phyloP scores from a whole-genome alignment of 2,329 filamentous ascomycete species.

The Colletotrichum gloeosporioides region DNA sequence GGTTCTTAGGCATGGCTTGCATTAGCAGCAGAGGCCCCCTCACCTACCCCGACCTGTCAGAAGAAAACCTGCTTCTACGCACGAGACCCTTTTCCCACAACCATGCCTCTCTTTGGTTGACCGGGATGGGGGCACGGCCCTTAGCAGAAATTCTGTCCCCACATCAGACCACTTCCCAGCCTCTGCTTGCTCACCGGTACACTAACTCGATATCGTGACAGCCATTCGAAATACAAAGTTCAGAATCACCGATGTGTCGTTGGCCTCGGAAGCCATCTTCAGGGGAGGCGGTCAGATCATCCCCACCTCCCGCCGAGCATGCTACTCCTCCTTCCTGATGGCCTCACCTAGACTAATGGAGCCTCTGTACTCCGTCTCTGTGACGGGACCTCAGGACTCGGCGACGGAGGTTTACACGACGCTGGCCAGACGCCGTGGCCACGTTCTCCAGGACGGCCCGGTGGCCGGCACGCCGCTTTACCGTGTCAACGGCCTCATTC shows the following conservation, averaged over 20 bases:
- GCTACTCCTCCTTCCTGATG: conserved; percentile 97
- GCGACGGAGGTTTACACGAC: conserved; percentile 92
- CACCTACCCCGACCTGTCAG: not conserved
- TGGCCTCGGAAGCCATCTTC: conserved; percentile 91
- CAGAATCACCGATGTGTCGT: conserved; percentile 87
- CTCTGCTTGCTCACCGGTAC: conserved; percentile 1
- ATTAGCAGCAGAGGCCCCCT: conserved; percentile 4
- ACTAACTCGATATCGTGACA: conserved; percentile 41
- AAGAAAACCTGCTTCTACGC: conserved; percentile 12
- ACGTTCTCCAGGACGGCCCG: conserved; percentile 92
- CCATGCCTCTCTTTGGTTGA: conserved; percentile 13
- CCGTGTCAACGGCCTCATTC: conserved; percentile 86
- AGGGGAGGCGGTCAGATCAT: conserved; percentile 97
- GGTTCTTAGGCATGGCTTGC: conserved; percentile 14
- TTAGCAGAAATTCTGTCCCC: not conserved
- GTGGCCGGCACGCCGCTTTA: conserved; percentile 95
- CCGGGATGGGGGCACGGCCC: conserved; percentile 14
- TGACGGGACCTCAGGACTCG: conserved; percentile 90
- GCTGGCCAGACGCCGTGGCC: conserved; percentile 84
- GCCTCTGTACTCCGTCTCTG: conserved; percentile 89
- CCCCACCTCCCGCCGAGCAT: conserved; percentile 88
- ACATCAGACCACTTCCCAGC: conserved; percentile 11
- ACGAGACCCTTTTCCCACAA: conserved; percentile 2
- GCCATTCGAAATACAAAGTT: conserved; percentile 98
- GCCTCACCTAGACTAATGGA: conserved; percentile 96